These are phyloP conservation scores for Pseudozyma pruni DNA, from an alignment of 1,284 basidiomycete species.

Conservation along the genomic window DNA sequence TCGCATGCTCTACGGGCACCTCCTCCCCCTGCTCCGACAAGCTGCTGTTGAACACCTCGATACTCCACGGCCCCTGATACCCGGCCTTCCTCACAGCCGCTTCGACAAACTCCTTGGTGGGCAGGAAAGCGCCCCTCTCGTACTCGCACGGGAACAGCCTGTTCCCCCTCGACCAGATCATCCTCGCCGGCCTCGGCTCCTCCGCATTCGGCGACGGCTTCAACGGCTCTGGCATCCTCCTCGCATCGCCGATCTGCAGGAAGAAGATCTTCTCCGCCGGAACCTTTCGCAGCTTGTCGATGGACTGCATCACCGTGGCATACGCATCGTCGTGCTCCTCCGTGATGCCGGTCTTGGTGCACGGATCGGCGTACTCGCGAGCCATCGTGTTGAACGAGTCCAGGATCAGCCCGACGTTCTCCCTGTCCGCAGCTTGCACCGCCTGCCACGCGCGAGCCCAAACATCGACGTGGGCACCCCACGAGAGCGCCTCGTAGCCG, in stretches of 20 bases:
- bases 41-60: constrained; percentile 68
- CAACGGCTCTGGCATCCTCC: constrained; percentile 45
- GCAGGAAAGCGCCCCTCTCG: constrained; percentile 66
- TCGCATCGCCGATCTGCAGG: constrained; percentile 68
- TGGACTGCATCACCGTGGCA: constrained; percentile 47
- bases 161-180: constrained; percentile 68
- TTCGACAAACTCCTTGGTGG: constrained; percentile 63
- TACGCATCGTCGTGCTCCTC: constrained; percentile 41
- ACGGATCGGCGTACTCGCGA: constrained; percentile 65
- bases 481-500: constrained; percentile 61
- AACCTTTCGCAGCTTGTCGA: constrained; percentile 31
- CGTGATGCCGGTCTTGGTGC: constrained; percentile 49
- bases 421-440: constrained; percentile 57
- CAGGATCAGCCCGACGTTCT: constrained; percentile 68
- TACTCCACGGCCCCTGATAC: constrained; percentile 66
- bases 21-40: constrained; percentile 37
- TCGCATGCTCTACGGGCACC: constrained; percentile 62
- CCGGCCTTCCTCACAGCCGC: constrained; percentile 62
- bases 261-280: constrained; percentile 65
- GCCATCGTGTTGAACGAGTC: constrained; percentile 69
- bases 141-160: constrained; percentile 68
- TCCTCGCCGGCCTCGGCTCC: constrained; percentile 64
- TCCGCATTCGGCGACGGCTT: constrained; percentile 57
- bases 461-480: constrained; percentile 56
- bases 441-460: constrained; percentile 68